Evolutionary conservation across 208 protist species (phyloP), one percentile per base, ranked within the genome.

Genomic region (Leishmania guyanensis): DNA sequence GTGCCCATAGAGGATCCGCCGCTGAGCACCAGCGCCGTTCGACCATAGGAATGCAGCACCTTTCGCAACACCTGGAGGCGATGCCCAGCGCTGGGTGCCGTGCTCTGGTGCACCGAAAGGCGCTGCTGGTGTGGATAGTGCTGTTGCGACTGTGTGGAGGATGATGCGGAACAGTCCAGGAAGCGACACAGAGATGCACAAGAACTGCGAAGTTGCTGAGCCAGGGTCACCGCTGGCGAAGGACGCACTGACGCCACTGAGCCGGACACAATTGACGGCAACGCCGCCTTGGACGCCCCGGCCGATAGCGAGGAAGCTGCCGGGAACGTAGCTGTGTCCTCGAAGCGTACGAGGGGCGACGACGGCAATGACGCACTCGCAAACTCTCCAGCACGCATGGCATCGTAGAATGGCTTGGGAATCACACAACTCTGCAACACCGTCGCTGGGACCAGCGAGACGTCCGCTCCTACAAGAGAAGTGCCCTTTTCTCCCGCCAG

Each of bases 21-120:
- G 77, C 87, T 93, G 22, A 98, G 81, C 58, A 98, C 82, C 16
- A 97, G 85, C 29, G 93, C 93, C n/a, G 91, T 93, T 4, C 93
- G 82, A 14, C 93, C 94, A 77, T 86, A 95, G n/a, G 90, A 90
- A 29, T 83, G 88, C 48, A 89, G 72, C 50, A 89, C 86, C 73
- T 93, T 81, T 46, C 79, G 79, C 36, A 97, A 82, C 12, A 95
- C 86, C 12, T 75, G 56, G 3, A 93, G 65, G 33, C 94, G 92
- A 56, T 90, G 88, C 46, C 16, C 50, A 20, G 22, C 60, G 26
- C 48, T 71, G n/a, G 48, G 1, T 20, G 17, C 16, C 43, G 60
- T 8, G 3, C 48, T 29, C 5, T n/a, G 6, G 20, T 64, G 17
- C 36, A 17, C 69, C 4, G 54, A 36, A n/a, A 1, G 22, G 64